These are phyloP conservation scores for Cicer pinnatifidum DNA, from an alignment of 306 rosid genomes.

Conservation along the genomic window DNA sequence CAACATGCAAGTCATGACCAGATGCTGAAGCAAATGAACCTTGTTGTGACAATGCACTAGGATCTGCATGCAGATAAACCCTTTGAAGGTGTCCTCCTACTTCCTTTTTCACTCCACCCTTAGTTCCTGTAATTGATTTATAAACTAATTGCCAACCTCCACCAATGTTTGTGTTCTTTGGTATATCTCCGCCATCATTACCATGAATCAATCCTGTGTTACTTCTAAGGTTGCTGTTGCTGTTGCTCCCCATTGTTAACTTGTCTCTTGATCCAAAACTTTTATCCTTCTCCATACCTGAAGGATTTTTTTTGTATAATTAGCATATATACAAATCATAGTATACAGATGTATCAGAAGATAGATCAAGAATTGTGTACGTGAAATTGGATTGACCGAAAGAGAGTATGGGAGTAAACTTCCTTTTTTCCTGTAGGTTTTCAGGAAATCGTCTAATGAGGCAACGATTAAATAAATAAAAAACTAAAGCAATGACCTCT, in stretches of 20 bases:
- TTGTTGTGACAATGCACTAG: constrained; percentile 51
- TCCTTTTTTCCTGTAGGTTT: too few relatives aligned
- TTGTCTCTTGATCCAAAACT: constrained; percentile 52
- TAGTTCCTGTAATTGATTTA: constrained; percentile 60
- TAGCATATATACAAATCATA: too few relatives aligned
- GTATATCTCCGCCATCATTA: constrained; percentile 40
- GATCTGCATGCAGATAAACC: constrained; percentile 78
- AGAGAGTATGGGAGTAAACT: too few relatives aligned
- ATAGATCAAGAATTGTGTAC: too few relatives aligned
- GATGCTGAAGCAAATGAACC: constrained; percentile 61
- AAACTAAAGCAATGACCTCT: too few relatives aligned
- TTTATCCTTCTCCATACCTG: constrained; percentile 42
- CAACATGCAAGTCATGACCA: constrained; percentile 56
- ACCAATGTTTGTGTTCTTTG: constrained; percentile 71
- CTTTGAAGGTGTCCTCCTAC: constrained; percentile 59
- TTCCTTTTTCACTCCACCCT: constrained; percentile 52
- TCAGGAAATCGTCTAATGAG: too few relatives aligned
- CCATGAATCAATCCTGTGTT: constrained; percentile 28
- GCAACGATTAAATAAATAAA: too few relatives aligned
- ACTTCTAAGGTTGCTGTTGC: constrained; percentile 43
- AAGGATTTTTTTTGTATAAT: too few relatives aligned
- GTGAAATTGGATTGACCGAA: too few relatives aligned
- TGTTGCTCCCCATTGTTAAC: constrained; percentile 46
- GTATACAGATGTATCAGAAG: too few relatives aligned
- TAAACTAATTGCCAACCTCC: constrained; percentile 96